A percentile compares a stretch with the other conserved stretches of the same genome.
These are phyloP conservation scores for Cytospora piceicola DNA, from an alignment of 2,329 filamentous ascomycete genomes.

Conservation along the genomic window DNA sequence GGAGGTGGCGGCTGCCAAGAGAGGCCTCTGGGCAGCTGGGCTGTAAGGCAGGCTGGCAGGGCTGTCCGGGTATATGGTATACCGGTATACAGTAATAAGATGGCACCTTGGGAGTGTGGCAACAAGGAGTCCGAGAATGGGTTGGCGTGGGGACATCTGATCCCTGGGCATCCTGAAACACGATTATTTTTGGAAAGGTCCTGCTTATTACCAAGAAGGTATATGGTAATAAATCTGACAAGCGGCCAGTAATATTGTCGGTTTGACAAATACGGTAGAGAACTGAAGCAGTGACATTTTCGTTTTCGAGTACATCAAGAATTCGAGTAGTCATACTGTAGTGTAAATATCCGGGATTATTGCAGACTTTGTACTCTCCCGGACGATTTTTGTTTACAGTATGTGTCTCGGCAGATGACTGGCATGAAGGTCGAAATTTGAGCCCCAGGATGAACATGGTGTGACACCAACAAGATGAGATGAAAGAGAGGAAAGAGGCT, in stretches of 20 bases:
- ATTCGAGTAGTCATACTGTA: neutral
- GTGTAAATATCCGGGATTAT: neutral
- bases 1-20: neutral
- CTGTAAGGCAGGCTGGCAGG: too few relatives aligned
- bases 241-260: conserved; percentile 24
- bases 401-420: conserved; percentile 17
- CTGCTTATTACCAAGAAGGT: neutral
- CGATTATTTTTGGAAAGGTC: neutral
- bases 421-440: conserved; percentile 22
- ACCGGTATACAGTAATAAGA: too few relatives aligned
- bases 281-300: conserved; percentile 16
- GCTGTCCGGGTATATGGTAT: too few relatives aligned
- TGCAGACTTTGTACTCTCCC: conserved; percentile 15
- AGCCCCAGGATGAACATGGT: conserved; percentile 10
- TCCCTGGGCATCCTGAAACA: conserved; percentile 19
- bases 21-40: neutral
- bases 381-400: conserved; percentile 1
- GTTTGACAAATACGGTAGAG: conserved; percentile 25
- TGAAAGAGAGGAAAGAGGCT: neutral
- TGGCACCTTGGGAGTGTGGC: neutral
- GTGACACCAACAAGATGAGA: conserved; percentile 7
- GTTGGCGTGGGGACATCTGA: conserved; percentile 10
- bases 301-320: neutral
- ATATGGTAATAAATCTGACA: conserved; percentile 16
- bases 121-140: neutral